These are phyloP conservation scores for Thraustotheca clavata DNA, from an alignment of 352 stramenopile genomes.

Conservation along the genomic window DNA sequence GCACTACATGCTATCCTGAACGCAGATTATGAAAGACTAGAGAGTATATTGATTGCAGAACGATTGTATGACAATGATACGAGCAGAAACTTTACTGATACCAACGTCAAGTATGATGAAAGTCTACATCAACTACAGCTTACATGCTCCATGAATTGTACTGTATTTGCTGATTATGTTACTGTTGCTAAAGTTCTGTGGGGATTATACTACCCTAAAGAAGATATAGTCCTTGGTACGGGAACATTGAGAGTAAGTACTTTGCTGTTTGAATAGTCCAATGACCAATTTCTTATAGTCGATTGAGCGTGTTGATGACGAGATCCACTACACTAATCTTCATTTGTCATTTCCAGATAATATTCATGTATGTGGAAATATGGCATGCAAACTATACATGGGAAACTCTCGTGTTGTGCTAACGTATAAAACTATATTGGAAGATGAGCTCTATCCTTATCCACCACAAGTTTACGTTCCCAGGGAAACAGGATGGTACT, in stretches of 20 bases:
- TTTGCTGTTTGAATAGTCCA: neutral
- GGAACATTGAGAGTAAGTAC: neutral
- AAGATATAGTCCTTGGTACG: neutral
- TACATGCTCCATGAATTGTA: neutral
- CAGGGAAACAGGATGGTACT: neutral
- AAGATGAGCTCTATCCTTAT: no score
- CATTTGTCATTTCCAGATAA: neutral
- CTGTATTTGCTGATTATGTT: neutral
- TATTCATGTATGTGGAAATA: neutral
- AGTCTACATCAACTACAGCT: neutral
- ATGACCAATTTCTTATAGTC: neutral
- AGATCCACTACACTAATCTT: neutral
- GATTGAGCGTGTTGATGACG: neutral
- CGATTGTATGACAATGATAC: neutral
- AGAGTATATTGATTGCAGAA: slow-evolving; percentile 11
- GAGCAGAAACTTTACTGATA: neutral
- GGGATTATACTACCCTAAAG: neutral
- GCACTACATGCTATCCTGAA: slow-evolving; percentile 5
- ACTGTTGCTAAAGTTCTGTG: neutral
- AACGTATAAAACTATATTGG: no score
- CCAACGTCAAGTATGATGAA: neutral
- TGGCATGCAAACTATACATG: slow-evolving; percentile 10
- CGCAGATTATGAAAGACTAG: neutral
- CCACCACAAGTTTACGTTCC: neutral
- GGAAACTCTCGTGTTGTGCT: no score